Percentiles rank a stretch among this genome's conserved stretches.
Evolutionary conservation across 2,329 filamentous ascomycete genomes (phyloP).

Genomic region (Ophiostoma sp.): DNA sequence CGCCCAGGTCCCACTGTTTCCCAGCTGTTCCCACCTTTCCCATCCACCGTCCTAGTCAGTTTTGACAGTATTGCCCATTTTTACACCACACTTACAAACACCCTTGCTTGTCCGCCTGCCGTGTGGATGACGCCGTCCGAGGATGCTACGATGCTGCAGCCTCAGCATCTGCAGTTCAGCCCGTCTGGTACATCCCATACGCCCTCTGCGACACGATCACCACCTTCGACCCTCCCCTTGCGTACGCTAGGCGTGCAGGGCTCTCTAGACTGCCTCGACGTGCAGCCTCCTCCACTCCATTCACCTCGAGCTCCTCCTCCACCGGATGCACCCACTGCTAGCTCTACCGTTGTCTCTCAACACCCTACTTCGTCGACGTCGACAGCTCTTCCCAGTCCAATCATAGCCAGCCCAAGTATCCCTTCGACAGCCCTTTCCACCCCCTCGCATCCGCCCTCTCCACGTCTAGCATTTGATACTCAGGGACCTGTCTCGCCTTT

Average conservation of each 20-base stretch:
- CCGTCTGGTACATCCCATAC: not conserved
- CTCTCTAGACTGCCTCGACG: slow-evolving; percentile 3
- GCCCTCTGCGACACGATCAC: not conserved
- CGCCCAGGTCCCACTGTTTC: not conserved
- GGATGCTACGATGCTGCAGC: not conserved
- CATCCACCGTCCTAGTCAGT: slow-evolving; percentile 6
- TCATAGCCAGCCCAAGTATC: slow-evolving; percentile 8
- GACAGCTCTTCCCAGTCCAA: not conserved
- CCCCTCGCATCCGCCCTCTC: slow-evolving; percentile 16
- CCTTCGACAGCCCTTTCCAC: slow-evolving; percentile 1
- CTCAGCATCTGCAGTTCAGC: not conserved
- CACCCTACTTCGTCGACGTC: not conserved
- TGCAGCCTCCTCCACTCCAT: slow-evolving; percentile 10
- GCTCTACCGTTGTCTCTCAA: not conserved
- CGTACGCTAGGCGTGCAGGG: slow-evolving; percentile 3
- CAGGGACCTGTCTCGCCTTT: not conserved
- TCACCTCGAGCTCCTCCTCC: not conserved
- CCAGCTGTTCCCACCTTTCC: not conserved
- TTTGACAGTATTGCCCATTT: not conserved
- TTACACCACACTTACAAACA: slow-evolving; percentile 14
- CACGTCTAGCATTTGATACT: not conserved
- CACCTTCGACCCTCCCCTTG: slow-evolving; percentile 1
- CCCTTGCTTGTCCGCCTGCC: slow-evolving; percentile 5
- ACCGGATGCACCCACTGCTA: slow-evolving; percentile 1
- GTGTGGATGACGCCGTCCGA: not conserved